Percentiles rank a stretch among this genome's conserved stretches.
Evolutionary conservation across 164 flowering plant genomes (phyloP).

Genomic region (Houttuynia cordata): DNA sequence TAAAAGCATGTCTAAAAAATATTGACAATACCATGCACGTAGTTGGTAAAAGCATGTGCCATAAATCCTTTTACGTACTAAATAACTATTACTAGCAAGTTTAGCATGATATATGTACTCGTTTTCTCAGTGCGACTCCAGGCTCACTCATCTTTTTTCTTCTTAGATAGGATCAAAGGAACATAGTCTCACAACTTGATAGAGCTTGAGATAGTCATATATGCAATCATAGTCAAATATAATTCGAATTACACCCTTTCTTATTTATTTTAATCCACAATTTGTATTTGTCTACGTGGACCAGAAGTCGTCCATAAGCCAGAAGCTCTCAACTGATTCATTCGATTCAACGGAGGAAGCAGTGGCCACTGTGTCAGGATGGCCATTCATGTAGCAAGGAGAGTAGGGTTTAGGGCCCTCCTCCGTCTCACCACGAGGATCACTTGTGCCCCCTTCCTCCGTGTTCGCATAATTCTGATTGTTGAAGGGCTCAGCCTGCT

Average conservation of each 20-base stretch:
- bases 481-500: conserved; percentile 3
- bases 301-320: conserved; percentile 9
- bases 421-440: not conserved
- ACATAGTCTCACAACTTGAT: too few relatives aligned
- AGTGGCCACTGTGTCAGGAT: not conserved
- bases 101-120: too few relatives aligned
- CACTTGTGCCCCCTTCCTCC: not conserved
- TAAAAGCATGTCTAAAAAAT: too few relatives aligned
- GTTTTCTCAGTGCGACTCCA: too few relatives aligned
- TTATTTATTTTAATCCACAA: not conserved
- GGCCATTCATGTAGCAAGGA: not conserved
- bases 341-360: not conserved
- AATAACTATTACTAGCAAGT: too few relatives aligned
- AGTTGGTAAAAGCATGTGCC: too few relatives aligned
- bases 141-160: too few relatives aligned
- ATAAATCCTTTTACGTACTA: too few relatives aligned
- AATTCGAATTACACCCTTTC: not conserved
- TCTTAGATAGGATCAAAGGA: too few relatives aligned
- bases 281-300: conserved; percentile 1
- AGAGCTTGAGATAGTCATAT: too few relatives aligned
- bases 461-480: not conserved
- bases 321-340: conserved; percentile 3
- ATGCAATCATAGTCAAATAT: too few relatives aligned
- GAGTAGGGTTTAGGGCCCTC: not conserved
- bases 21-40: too few relatives aligned